Base-by-base conservation (phyloP, 345 rosid genomes). In the Hypericum perforatum region DNA sequence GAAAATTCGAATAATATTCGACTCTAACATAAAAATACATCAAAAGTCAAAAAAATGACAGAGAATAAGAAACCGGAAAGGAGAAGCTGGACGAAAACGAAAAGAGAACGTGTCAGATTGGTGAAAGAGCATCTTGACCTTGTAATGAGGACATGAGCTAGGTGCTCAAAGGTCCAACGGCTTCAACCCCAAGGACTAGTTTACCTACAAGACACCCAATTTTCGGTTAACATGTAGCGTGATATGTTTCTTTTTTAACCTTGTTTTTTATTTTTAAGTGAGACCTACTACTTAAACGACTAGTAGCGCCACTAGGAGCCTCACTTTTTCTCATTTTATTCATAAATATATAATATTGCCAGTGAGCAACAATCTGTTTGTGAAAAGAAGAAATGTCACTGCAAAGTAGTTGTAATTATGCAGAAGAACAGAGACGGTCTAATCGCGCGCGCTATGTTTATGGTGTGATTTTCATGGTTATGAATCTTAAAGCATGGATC, bases 401-500 rank as follows among this genome's bases (percentile, higher is more conserved):
- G 60, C 60, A 63, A 22, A 74, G 14, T 13, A 58, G 14, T 37
- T 50, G 59, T 5, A 75, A 65, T 50, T 72, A 65, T 45, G 38
- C 72, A 41, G 38, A 49, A 54, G 81, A 72, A 66, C 86, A 65
- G 61, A 71, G 66, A 29, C 76, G 63, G 53, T 78, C 89, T 3
- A 53, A 80, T 13, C 60, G 61, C 65, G 86, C 85, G 57, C 85
- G 97, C 22, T 90, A 80, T 56, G 49, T 59, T 40, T 86, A 86
- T 44, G 95, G 89, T 68, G 64, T 69, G 41, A 77, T 84, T 64
- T 90, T 86, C 77, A 61, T 86, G 66, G 22, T 80, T 1, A 76
- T 52, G 39, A 90, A 84, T 55, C 86, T 90, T 6, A 63, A 62
- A 41, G 91, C 95, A 54, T 90, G 97, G 95, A 80, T 80, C 32